Evolutionary conservation across 768 basidiomycete species (phyloP).

Genomic region (Suillus luteus): DNA sequence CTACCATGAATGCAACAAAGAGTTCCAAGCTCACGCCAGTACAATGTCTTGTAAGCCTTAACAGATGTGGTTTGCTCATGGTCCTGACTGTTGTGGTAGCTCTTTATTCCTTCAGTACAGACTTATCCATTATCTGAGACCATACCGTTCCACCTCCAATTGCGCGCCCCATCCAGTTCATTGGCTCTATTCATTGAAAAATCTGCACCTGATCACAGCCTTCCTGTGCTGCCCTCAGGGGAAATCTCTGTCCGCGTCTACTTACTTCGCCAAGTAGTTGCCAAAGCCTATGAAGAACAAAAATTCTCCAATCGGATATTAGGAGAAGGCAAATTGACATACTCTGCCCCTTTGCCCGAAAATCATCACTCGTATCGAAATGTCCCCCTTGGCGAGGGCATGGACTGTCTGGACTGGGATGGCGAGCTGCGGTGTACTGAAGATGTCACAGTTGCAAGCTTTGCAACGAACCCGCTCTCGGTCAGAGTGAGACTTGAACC

Average conservation of each 20-base stretch:
- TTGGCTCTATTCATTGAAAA: conserved; percentile 47
- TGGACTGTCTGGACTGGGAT: conserved; percentile 60
- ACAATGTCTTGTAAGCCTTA: conserved; percentile 50
- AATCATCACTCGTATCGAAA: conserved; percentile 11
- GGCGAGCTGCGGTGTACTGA: conserved; percentile 47
- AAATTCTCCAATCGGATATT: conserved; percentile 29
- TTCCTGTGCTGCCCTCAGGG: conserved; percentile 11
- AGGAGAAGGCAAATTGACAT: conserved; percentile 50
- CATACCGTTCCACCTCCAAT: conserved; percentile 68
- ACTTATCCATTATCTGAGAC: conserved; percentile 55
- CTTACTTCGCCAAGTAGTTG: conserved; percentile 51
- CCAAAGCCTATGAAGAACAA: conserved; percentile 32
- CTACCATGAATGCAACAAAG: conserved; percentile 42
- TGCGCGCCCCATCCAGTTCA: conserved; percentile 48
- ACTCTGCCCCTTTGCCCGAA: conserved; percentile 41
- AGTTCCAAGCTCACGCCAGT: conserved; percentile 40
- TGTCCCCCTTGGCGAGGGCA: conserved; percentile 25
- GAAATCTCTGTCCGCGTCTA: conserved; percentile 45
- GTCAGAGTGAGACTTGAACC: conserved; percentile 47
- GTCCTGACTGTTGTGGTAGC: conserved; percentile 34
- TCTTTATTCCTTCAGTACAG: conserved; percentile 60
- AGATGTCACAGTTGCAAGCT: conserved; percentile 47
- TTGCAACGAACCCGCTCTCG: conserved; percentile 44
- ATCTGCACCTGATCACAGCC: conserved; percentile 10
- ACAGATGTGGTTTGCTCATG: neutral